Base-by-base conservation (phyloP, 2,329 filamentous ascomycete species). In the Pyricularia pennisetigena region DNA sequence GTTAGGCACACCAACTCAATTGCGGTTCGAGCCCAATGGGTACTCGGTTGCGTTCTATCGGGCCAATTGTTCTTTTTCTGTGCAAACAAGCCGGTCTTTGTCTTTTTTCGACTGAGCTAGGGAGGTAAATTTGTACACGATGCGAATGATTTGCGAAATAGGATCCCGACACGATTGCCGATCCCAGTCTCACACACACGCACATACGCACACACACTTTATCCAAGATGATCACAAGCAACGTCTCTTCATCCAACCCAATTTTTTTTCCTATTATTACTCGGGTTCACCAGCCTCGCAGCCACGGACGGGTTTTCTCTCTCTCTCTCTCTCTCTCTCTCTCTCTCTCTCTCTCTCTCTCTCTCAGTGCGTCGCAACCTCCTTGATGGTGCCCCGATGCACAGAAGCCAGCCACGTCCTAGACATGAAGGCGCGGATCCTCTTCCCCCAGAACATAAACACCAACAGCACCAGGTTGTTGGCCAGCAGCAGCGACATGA, bases 401-500 rank as follows among this genome's bases (percentile, higher is more conserved):
- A 84, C 73, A 69, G 74, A 77, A 0, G 82, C 82, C 67, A 85
- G 71, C 82, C 82, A 84, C 8, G 80, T 82, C 62, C 72, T 76
- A 2, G 77, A 74, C 72, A 82, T 83, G 59, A 76, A 79, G 2
- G 75, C 75, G 28, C 83, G 76, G 71, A 85, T 84, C 54, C 72
- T 76, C 76, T 85, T 85, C 0, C 83, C 83, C 70, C 76, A 82
- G 5, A 82, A 49, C 79, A 85, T 82, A 71, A 85, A 85, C 1
- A 83, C 72, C 54, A 84, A 70, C 6, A 85, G 73, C 63, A 77
- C 74, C 67, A 85, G 70, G 72, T 85, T 84, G 73, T 85, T 85
- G 5, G 75, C 78, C 35, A 83, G 74, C 66, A 85, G 71, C n/a
- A 85, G 76, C 9, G 76, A 79, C 24, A 79, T 76, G 70, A 85